phyloP scores from a whole-genome alignment of 192 early-diverging fungal species.

The Backusella tarrabulga region DNA sequence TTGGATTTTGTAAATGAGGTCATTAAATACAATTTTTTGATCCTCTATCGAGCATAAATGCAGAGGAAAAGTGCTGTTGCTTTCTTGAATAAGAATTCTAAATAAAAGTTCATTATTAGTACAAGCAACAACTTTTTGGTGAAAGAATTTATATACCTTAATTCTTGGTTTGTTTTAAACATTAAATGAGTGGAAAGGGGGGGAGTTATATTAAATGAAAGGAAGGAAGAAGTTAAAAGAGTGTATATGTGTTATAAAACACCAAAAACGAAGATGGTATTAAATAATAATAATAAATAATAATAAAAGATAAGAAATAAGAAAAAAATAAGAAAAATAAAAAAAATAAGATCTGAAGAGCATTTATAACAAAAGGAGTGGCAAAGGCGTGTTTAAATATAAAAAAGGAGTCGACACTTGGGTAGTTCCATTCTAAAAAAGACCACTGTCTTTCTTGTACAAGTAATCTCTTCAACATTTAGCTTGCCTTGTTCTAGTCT shows the following conservation, averaged over 20 bases:
- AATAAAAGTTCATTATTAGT: too few species aligned
- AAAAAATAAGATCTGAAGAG: background rate
- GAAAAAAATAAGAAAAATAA: background rate
- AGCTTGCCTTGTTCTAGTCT: background rate
- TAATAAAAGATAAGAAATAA: background rate
- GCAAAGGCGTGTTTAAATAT: slow-evolving; percentile 10
- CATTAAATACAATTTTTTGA: background rate
- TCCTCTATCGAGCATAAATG: background rate
- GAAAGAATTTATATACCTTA: background rate
- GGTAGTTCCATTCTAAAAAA: slow-evolving; percentile 10
- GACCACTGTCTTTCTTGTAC: background rate
- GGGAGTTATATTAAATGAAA: background rate
- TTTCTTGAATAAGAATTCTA: slow-evolving; percentile 2
- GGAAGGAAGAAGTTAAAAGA: background rate
- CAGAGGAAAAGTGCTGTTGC: background rate
- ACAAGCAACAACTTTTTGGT: background rate
- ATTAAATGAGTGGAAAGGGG: background rate
- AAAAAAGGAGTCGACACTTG: background rate
- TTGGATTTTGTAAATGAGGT: background rate
- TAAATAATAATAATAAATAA: background rate
- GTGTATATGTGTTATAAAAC: background rate
- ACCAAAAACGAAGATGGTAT: background rate
- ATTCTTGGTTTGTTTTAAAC: background rate
- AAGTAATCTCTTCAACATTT: background rate
- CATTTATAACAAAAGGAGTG: slow-evolving; percentile 11